Base-by-base conservation (phyloP, 2,329 filamentous ascomycete genomes). In the Dichotomopilus funicola region DNA sequence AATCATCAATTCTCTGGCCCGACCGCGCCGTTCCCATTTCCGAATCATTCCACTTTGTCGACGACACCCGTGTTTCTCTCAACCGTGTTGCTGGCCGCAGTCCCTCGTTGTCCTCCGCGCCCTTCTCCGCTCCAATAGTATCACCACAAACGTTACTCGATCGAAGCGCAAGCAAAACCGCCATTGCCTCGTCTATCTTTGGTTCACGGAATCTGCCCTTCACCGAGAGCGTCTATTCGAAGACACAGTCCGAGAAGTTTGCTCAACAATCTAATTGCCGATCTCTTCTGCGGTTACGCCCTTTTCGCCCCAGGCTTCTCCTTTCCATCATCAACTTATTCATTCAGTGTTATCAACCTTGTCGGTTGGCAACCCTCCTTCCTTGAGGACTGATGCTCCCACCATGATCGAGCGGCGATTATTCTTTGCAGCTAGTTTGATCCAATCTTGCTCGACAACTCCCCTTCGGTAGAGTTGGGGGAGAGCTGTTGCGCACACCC, bases 401-500 rank as follows among this genome's bases (percentile, higher is more conserved):
- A 66, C 56, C 66, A 72, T 72, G 70, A 62, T 64, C 66, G 59
- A 65, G 55, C 59, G 59, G 65, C 65, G 57, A 66, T 52, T 57
- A 47, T 42, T 51, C 46, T 62, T 54, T 63, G 55, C 60, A 57
- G 61, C 63, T 56, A 57, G 66, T 58, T 48, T 42, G 50, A 58
- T 19, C 35, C 40, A 46, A 35, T 52, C 49, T 41, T 44, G 57
- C 57, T 53, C 55, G 57, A 49, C 53, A 48, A 34, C 55, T 13
- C 50, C 37, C n/a, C 53, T 57, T 46, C 64, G 58, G 57, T 64
- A 65, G 56, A 59, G 56, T 54, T 41, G 49, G 51, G 41, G 44
- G 38, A 38, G 37, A 35, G 35, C 7, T 10, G 12, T 35, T 33
- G 31, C 36, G 33, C 37, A n/a, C 38, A 43, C 7, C 42, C 58